Conservation (phyloP, 164 flowering plant genomes). For the Santalum album region DNA sequence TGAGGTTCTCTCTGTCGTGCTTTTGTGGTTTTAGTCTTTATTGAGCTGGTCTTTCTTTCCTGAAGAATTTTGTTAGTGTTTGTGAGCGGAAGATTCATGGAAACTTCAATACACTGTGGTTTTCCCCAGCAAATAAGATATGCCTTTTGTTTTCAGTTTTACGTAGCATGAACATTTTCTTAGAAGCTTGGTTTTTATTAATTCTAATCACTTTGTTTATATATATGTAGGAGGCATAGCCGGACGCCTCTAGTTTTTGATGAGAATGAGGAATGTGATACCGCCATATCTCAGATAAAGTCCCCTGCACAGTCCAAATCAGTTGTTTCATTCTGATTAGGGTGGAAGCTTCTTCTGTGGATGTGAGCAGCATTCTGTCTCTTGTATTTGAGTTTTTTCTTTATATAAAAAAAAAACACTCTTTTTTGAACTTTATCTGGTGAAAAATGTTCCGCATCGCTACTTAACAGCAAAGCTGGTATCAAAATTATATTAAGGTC, state of each 20-base stretch:
- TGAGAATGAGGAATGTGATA: conserved; percentile 53
- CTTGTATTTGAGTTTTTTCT: not conserved
- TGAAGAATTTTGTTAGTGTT: too few relatives aligned
- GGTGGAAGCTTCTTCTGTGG: not conserved
- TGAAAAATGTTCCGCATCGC: not conserved
- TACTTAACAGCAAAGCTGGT: not conserved
- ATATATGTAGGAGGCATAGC: conserved; percentile 29
- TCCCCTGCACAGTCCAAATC: conserved; percentile 30
- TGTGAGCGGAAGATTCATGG: too few relatives aligned
- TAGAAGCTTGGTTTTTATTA: not conserved
- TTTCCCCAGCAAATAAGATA: too few relatives aligned
- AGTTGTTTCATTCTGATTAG: conserved; percentile 38
- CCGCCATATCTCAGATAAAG: conserved; percentile 45
- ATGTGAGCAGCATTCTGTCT: not conserved
- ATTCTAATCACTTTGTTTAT: not conserved
- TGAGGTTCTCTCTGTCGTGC: too few relatives aligned
- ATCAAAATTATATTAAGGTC: not conserved
- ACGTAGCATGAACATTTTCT: too few relatives aligned
- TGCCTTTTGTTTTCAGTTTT: too few relatives aligned
- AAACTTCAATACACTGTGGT: too few relatives aligned
- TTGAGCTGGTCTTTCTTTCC: too few relatives aligned
- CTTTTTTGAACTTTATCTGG: not conserved
- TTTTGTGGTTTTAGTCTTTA: too few relatives aligned
- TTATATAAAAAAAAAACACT: not conserved
- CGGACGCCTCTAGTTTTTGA: conserved; percentile 31